Percentiles rank a stretch among this genome's conserved stretches.
phyloP scores from a whole-genome alignment of 805 yeast species.

The Aciculoconidium aculeatum region DNA sequence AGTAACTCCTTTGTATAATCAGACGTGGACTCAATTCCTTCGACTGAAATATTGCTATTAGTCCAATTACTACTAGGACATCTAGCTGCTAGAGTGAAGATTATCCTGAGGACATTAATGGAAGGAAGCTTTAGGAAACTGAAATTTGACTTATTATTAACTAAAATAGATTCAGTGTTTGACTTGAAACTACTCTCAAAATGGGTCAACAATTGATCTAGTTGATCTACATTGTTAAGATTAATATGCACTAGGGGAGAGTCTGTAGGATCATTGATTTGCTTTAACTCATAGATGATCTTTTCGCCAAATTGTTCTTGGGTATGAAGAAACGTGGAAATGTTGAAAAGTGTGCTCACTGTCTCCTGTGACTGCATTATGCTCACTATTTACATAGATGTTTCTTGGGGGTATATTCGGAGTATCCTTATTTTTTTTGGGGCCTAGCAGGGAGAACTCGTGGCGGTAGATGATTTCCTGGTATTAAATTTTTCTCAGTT shows the following conservation, averaged over 20 bases:
- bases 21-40: conserved; percentile 15
- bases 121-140: conserved; percentile 20
- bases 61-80: conserved; percentile 22
- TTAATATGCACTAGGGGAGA: conserved; percentile 12
- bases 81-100: conserved; percentile 28
- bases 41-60: conserved; percentile 12
- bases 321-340: conserved; percentile 9
- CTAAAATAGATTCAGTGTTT: background rate
- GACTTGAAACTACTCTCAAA: conserved; percentile 16
- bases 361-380: too few species aligned
- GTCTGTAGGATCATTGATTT: conserved; percentile 4
- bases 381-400: too few species aligned
- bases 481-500: too few species aligned
- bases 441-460: too few species aligned
- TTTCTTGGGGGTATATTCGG: too few species aligned
- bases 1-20: conserved; percentile 16
- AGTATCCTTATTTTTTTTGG: too few species aligned
- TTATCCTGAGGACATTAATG: conserved; percentile 18
- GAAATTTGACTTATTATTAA: background rate
- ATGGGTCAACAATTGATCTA: conserved; percentile 23
- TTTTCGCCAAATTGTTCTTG: conserved; percentile 17
- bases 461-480: too few species aligned
- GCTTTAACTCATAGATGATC: conserved; percentile 17
- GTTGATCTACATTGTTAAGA: conserved; percentile 21
- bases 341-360: conserved; percentile 8